Evolutionary conservation across 306 rosid species (phyloP).

Genomic region (Lablab purpureus): DNA sequence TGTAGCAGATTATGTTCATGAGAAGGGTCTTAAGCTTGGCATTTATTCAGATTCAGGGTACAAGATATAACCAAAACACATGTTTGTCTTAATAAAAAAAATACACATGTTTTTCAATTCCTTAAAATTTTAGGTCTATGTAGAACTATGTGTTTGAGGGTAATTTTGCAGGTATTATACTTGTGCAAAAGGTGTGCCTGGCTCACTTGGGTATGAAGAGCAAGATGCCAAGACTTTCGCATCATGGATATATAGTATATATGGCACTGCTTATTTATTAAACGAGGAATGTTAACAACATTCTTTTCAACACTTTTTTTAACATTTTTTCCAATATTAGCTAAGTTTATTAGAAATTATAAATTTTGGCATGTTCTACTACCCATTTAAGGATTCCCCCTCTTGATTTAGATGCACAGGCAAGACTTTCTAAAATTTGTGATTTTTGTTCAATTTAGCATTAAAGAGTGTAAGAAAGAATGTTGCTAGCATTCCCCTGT

Average conservation of each 20-base stretch:
- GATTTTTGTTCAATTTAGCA: too few relatives aligned
- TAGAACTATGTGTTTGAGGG: background rate
- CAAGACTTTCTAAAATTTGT: too few relatives aligned
- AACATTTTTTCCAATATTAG: too few relatives aligned
- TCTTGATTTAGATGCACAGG: too few relatives aligned
- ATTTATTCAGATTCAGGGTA: constrained; percentile 98
- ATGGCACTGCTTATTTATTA: background rate
- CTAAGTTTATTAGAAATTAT: too few relatives aligned
- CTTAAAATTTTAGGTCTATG: background rate
- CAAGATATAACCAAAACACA: constrained; percentile 1
- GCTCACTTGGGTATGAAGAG: constrained; percentile 81
- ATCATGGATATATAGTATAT: constrained; percentile 70
- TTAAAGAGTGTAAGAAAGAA: too few relatives aligned
- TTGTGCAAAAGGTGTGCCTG: constrained; percentile 84
- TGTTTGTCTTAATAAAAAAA: too few relatives aligned
- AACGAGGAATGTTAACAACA: too few relatives aligned
- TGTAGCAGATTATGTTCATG: constrained; percentile 87
- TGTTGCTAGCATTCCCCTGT: too few relatives aligned
- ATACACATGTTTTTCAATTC: background rate
- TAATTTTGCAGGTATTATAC: constrained; percentile 72
- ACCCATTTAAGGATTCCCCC: too few relatives aligned
- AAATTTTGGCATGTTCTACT: too few relatives aligned
- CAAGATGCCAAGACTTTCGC: constrained; percentile 93
- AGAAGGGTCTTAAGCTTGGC: constrained; percentile 90
- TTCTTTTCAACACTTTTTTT: too few relatives aligned